phyloP scores from a whole-genome alignment of 768 basidiomycete species.

The Tephrocybe sp. region DNA sequence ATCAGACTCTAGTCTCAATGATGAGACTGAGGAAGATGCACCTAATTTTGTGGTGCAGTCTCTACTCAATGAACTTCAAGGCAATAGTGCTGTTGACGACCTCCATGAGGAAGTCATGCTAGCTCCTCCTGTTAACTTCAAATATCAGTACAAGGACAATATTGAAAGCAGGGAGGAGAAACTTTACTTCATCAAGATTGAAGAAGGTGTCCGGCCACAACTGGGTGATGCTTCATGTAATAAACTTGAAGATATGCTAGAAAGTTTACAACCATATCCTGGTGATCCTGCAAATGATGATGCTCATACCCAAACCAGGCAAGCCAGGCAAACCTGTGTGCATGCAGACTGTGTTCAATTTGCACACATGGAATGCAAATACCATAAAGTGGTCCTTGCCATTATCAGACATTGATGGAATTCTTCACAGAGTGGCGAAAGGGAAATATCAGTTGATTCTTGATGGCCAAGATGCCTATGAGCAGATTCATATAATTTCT shows the following conservation, averaged over 20 bases:
- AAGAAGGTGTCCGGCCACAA: neutral
- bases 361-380: conserved; percentile 35
- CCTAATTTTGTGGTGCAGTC: too few relatives aligned
- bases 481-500: too few relatives aligned
- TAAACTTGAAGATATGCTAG: conserved; percentile 3
- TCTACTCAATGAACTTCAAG: too few relatives aligned
- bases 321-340: conserved; percentile 21
- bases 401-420: conserved; percentile 24
- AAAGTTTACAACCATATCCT: conserved; percentile 2
- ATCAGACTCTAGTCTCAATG: too few relatives aligned
- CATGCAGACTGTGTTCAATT: conserved; percentile 35
- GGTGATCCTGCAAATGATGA: conserved; percentile 21
- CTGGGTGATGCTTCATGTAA: neutral
- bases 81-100: too few relatives aligned
- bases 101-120: too few relatives aligned
- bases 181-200: neutral
- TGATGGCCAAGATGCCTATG: conserved; percentile 38
- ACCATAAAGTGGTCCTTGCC: conserved; percentile 32
- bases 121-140: too few relatives aligned
- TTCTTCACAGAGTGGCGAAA: too few relatives aligned
- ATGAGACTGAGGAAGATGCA: too few relatives aligned
- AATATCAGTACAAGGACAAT: too few relatives aligned
- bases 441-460: too few relatives aligned
- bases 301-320: conserved; percentile 25
- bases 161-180: neutral